phyloP scores from a whole-genome alignment of 2,329 filamentous ascomycete species.

The Nemania bipapillata region DNA sequence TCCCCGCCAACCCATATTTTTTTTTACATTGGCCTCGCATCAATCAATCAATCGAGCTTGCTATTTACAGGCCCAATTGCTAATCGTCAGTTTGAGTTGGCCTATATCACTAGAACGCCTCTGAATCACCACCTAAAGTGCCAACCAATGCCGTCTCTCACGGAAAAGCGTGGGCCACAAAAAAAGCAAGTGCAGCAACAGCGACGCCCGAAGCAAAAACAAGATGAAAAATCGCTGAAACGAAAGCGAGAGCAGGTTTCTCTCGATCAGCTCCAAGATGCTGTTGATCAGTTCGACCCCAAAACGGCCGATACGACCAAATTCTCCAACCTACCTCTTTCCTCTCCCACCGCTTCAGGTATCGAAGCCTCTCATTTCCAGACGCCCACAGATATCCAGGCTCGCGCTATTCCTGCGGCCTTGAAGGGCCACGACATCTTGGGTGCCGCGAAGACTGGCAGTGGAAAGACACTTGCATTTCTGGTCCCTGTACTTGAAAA shows the following conservation, averaged over 20 bases:
- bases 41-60: no score
- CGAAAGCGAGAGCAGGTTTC: constrained; percentile 57
- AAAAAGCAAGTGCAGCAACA: constrained; percentile 16
- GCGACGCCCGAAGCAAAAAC: constrained; percentile 47
- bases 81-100: neutral
- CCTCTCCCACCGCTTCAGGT: constrained; percentile 79
- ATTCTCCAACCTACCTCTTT: constrained; percentile 88
- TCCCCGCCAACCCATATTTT: constrained; percentile 44
- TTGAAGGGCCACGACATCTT: constrained; percentile 78
- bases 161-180: constrained; percentile 39
- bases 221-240: constrained; percentile 53
- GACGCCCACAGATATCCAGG: constrained; percentile 89
- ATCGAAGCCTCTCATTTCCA: constrained; percentile 90
- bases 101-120: neutral
- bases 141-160: constrained; percentile 44
- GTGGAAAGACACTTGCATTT: constrained; percentile 94
- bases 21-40: constrained; percentile 29
- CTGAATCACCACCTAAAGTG: neutral
- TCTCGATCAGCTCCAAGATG: constrained; percentile 54
- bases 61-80: neutral
- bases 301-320: constrained; percentile 69
- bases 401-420: constrained; percentile 85
- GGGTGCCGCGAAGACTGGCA: constrained; percentile 93
- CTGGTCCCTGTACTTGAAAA: constrained; percentile 92
- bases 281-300: constrained; percentile 62